Base-by-base conservation (phyloP, 192 early-diverging fungal genomes). In the Coemansia sp. region DNA sequence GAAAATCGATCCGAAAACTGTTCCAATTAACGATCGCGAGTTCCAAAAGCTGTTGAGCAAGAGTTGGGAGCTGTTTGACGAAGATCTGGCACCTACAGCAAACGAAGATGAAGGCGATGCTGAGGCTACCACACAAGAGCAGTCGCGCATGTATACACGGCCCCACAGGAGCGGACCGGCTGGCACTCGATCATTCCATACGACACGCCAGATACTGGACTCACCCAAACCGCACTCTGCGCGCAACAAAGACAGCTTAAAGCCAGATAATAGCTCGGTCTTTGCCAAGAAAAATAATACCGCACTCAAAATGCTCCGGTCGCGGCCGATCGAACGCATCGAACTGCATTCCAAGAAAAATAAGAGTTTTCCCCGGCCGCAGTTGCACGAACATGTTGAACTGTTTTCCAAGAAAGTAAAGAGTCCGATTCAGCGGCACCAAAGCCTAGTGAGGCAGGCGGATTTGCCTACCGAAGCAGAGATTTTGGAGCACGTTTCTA, bases 11-110 rank as follows among this genome's bases (percentile, higher is more conserved):
- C 50, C 32, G 19, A 50, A 23, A 24, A 29, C 57, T 13, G 12
- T 29, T 20, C 13, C 26, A n/a, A 48, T 69, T 7, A 69, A 68
- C 23, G 71, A 80, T 48, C 54, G 26, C 49, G 64, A 80, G 62
- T 80, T 80, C 54, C 71, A 80, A 65, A 23, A 55, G 57, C 64
- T 80, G 19, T 69, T 80, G 14, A 62, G 59, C 49, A 56, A 69
- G 19, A 80, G 77, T 58, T 74, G 71, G 77, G 57, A 54, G 61
- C 61, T 71, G 9, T 59, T 67, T 49, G 76, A 79, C 43, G 68
- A 79, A 39, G 76, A 79, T 50, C 22, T 74, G 18, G 50, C 39
- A 0, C 11, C 12, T 0, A 12, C 12, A 1, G 49, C 23, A 3
- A 43, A 11, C 11, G 59, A 35, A 7, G 47, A 29, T 8, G 23